Base-by-base conservation (phyloP, 2,329 filamentous ascomycete genomes). In the Botryotinia globosa region DNA sequence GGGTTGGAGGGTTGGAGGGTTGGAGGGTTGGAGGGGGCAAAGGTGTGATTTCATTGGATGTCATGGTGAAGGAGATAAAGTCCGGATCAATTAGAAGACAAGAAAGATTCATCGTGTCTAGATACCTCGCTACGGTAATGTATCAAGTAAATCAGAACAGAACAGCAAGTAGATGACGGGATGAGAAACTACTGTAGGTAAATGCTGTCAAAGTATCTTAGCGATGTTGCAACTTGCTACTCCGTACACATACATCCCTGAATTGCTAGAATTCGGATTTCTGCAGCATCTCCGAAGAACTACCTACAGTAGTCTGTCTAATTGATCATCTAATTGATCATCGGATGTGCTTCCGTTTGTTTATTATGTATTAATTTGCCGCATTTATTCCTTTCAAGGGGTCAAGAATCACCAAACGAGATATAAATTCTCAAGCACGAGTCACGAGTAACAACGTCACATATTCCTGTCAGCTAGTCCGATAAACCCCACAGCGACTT, bases 401-500 rank as follows among this genome's bases (percentile, higher is more conserved):
- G 14, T n/a, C n/a, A 14, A 10, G 59, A 39, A 20, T 6, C 5
- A 68, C 65, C 20, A 51, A 56, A 8, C 6, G 14, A 14, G 32
- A 63, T 20, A 10, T 25, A 22, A 65, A 63, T 51, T 22, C n/a
- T 29, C 42, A 42, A 20, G 45, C 44, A n/a, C n/a, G n/a, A n/a
- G n/a, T n/a, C n/a, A n/a, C n/a, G n/a, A n/a, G n/a, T n/a, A n/a
- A n/a, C n/a, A 64, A 65, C 59, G 34, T 71, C 69, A 71, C 69
- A 71, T 64, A 29, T 10, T 69, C 56, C 51, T 34, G 18, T 56
- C 65, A 42, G n/a, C 34, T 1, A 42, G 32, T 32, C n/a, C 18
- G 48, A 68, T 69, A 61, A 72, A 72, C 69, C 39, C 69, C 69
- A 66, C 20, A 58, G n/a, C 45, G 25, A 37, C 62, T 67, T 66